Evolutionary conservation across 352 stramenopile genomes (phyloP), one percentile per base, ranked within the genome.

Genomic region (Stramenopiles sp.): DNA sequence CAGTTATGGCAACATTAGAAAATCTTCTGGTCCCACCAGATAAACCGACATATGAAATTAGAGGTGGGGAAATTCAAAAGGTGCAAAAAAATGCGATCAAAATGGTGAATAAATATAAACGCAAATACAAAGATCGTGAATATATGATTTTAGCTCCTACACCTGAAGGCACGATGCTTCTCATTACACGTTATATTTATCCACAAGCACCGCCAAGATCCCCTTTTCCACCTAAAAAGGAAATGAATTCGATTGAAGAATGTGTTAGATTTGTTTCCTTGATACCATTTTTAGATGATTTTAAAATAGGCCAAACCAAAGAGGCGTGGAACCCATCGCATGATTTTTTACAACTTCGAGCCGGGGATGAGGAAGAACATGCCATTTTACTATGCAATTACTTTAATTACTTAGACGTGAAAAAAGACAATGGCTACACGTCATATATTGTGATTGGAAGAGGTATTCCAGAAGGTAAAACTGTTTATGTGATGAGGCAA

Each of bases 371-470:
- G 74, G 87, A 96, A 77, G 93, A 97, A 78, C 93, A 97, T 80
- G 91, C 92, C 0, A 85, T 97, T 78, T 80, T 97, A 74, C 83
- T 98, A 29, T 90, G 88, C 73, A 97, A 96, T 74, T 95, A 88
- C 53, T 90, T 96, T 74, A 82, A 88, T 31, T 94, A 91, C 84
- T 84, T 96, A n/a, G 88, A 94, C 63, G 13, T 4, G 13, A 53
- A 4, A 53, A 53, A 53, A 53, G 85, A 84, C 30, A 81, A 84
- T 30, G 81, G 85, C 7, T 32, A 78, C 20, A 83, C 83, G 38
- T 86, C 83, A 31, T 97, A 94, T 78, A 84, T 97, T n/a, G 88
- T 94, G 32, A 73, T 95, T n/a, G 92, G 92, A 7, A 82, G 82
- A 53, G 87, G 85, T 0, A 84, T 96, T 43, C 89, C 90, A 13